phyloP scores from a whole-genome alignment of 345 rosid genomes.

The Eucalyptus sideroxylon region DNA sequence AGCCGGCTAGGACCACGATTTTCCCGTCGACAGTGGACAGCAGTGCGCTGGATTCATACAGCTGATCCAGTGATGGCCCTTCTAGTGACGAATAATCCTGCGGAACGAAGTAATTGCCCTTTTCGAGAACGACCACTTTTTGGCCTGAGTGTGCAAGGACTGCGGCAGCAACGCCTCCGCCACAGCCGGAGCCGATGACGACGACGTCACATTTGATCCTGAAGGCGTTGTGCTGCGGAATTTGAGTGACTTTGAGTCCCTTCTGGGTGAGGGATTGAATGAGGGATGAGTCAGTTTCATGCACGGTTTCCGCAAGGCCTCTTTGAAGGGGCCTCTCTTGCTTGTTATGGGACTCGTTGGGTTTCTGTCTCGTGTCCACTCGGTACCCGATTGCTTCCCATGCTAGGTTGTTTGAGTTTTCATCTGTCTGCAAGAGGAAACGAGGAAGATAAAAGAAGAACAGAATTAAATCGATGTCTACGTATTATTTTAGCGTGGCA shows the following conservation, averaged over 20 bases:
- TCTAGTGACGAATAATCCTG: background rate
- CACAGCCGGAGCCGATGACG: background rate
- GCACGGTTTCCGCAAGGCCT: background rate
- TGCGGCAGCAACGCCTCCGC: background rate
- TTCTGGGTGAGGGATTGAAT: background rate
- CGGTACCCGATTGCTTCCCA: background rate
- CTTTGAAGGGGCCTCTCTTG: background rate
- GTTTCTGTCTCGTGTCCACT: background rate
- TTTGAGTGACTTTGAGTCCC: background rate
- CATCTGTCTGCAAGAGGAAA: background rate
- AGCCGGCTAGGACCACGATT: background rate
- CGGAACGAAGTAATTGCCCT: background rate
- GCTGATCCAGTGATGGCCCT: background rate
- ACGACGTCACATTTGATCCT: background rate
- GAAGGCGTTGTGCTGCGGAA: background rate
- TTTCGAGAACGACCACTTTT: background rate
- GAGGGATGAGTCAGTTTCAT: background rate
- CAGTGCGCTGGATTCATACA: background rate
- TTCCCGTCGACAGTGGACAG: background rate
- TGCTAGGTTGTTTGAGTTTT: background rate
- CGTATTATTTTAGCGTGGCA: background rate
- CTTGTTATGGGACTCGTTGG: background rate
- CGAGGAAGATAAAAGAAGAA: background rate
- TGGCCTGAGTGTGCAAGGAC: background rate
- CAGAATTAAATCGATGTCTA: background rate